Conservation (phyloP, 768 basidiomycete genomes). For the Lactifluus hygrophoroides region DNA sequence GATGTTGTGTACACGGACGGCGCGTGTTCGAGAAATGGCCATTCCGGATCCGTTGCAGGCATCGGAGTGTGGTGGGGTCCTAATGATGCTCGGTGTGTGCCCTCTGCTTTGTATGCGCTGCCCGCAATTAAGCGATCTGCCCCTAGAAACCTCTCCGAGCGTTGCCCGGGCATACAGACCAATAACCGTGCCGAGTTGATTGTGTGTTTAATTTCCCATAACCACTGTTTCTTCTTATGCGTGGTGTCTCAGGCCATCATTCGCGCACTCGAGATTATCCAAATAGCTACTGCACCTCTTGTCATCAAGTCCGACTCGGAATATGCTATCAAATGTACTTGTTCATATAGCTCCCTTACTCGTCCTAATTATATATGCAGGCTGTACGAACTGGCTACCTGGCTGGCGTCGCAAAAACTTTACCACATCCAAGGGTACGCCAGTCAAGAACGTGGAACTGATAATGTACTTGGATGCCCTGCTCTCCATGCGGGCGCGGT, state of each 20-base stretch:
- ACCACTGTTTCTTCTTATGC: not conserved
- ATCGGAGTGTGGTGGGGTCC: slow-evolving; percentile 86
- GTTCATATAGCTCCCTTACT: not conserved
- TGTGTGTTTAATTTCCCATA: slow-evolving; percentile 33
- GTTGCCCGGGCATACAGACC: slow-evolving; percentile 76
- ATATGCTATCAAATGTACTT: slow-evolving; percentile 72
- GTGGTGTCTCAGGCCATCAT: slow-evolving; percentile 60
- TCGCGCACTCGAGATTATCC: slow-evolving; percentile 68
- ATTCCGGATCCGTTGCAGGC: slow-evolving; percentile 58
- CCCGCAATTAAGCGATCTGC: not conserved
- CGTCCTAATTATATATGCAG: slow-evolving; percentile 33
- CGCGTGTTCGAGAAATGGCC: slow-evolving; percentile 78
- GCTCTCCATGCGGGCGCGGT: slow-evolving; percentile 41
- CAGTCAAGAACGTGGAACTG: slow-evolving; percentile 65
- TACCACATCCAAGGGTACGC: slow-evolving; percentile 36
- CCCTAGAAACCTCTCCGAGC: slow-evolving; percentile 68
- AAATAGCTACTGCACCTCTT: slow-evolving; percentile 44
- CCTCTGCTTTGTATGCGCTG: not conserved
- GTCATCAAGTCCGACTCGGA: slow-evolving; percentile 80
- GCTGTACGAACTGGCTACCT: slow-evolving; percentile 57
- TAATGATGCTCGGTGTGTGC: slow-evolving; percentile 48
- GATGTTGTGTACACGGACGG: slow-evolving; percentile 80
- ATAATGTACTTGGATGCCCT: slow-evolving; percentile 64
- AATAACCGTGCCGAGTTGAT: slow-evolving; percentile 87
- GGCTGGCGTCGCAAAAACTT: slow-evolving; percentile 57